Conservation (phyloP, 1,139 yeast genomes). For the Suhomyces choctaworum region DNA sequence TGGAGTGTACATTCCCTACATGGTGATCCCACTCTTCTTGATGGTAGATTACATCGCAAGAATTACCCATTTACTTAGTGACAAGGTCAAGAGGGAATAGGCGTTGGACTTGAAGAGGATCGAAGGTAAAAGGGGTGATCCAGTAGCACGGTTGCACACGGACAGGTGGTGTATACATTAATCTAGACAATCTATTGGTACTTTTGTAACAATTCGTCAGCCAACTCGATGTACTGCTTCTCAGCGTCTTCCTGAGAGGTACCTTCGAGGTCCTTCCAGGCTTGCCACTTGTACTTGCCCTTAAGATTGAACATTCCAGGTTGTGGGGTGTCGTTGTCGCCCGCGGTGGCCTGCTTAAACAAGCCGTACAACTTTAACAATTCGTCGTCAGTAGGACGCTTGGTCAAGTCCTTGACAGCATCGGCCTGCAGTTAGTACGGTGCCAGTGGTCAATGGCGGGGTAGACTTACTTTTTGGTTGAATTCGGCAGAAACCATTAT, state of each 20-base stretch:
- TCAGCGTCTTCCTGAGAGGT: slow-evolving; percentile 89
- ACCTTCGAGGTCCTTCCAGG: slow-evolving; percentile 91
- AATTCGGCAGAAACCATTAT: slow-evolving; percentile 21
- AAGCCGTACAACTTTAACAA: slow-evolving; percentile 81
- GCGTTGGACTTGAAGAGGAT: no score
- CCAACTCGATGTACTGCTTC: slow-evolving; percentile 73
- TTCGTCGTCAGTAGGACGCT: slow-evolving; percentile 85
- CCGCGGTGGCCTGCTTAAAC: slow-evolving; percentile 95
- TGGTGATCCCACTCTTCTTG: slow-evolving; percentile 61
- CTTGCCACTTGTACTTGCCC: slow-evolving; percentile 97
- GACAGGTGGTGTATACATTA: background rate
- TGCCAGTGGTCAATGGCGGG: slow-evolving; percentile 2
- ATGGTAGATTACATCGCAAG: slow-evolving; percentile 40
- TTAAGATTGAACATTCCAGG: slow-evolving; percentile 89
- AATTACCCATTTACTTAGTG: slow-evolving; percentile 8
- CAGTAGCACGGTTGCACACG: no score
- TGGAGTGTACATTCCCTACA: slow-evolving; percentile 64
- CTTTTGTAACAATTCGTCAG: slow-evolving; percentile 61
- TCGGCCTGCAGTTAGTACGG: slow-evolving; percentile 54
- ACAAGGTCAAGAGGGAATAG: slow-evolving; percentile 6
- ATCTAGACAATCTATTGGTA: slow-evolving; percentile 25
- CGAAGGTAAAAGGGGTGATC: no score
- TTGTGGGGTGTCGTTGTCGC: slow-evolving; percentile 83
- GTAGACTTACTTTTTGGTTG: slow-evolving; percentile 18
- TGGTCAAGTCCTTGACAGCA: slow-evolving; percentile 71